A percentile compares a stretch with the other conserved stretches of the same genome.
Evolutionary conservation across 1,284 basidiomycete species (phyloP).

Genomic region (Moesziomyces antarcticus): DNA sequence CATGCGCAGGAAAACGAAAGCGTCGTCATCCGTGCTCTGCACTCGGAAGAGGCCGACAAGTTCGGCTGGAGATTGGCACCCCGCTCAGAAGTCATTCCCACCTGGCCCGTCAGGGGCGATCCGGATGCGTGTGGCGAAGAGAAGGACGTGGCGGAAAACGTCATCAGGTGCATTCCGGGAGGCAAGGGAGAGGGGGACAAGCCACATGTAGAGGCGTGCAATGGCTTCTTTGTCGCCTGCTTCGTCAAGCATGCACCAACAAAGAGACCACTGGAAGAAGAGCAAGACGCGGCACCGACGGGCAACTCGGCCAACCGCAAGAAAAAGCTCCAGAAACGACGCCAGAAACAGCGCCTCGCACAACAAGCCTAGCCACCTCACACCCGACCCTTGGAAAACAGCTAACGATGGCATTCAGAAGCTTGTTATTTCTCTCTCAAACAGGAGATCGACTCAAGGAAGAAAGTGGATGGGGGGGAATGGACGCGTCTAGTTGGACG

Average conservation of each 20-base stretch:
- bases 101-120: slow-evolving; percentile 55
- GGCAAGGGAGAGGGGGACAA: slow-evolving; percentile 11
- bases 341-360: slow-evolving; percentile 31
- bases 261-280: not conserved
- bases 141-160: slow-evolving; percentile 19
- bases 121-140: slow-evolving; percentile 29
- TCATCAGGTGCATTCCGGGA: slow-evolving; percentile 55
- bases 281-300: not conserved
- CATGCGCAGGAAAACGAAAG: slow-evolving; percentile 90
- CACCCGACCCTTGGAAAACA: not conserved
- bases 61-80: slow-evolving; percentile 53
- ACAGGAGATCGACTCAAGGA: too few relatives aligned
- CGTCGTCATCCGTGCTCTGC: slow-evolving; percentile 73
- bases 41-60: slow-evolving; percentile 36
- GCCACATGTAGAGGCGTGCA: slow-evolving; percentile 44
- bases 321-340: slow-evolving; percentile 32
- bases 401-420: too few relatives aligned
- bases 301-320: slow-evolving; percentile 24
- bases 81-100: slow-evolving; percentile 44
- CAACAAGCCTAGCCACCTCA: slow-evolving; percentile 2
- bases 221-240: slow-evolving; percentile 62
- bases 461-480: not conserved
- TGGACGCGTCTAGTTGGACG: slow-evolving; percentile 38
- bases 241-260: slow-evolving; percentile 30
- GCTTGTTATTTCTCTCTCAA: too few relatives aligned